Evolutionary conservation across 1,139 yeast genomes (phyloP), one percentile per base, ranked within the genome.

Genomic region (Kazachstania sp.): DNA sequence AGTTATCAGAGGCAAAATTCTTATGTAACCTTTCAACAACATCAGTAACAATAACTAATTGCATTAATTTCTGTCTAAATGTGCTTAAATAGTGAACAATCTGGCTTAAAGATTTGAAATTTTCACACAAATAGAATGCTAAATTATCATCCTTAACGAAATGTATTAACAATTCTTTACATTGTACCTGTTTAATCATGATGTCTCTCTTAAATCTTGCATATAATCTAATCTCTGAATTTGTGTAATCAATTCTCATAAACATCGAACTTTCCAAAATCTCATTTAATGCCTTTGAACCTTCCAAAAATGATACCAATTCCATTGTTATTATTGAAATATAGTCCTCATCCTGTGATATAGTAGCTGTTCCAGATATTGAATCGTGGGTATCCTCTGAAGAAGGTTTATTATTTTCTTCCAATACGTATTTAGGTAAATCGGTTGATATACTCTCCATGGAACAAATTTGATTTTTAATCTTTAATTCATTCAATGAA

Each of bases 401-500:
- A 8, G 15, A 19, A 7, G 2, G 28, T 23, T 23, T 23, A 23
- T 23, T 9, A 36, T 15, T 49, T 12, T 48, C 53, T 19, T 51
- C 46, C 9, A 49, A 39, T 19, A 63, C 51, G 48, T 57, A 60
- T 12, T 51, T 44, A 3, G 65, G 66, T 39, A 63, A 41, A 11
- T 42, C 38, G 2, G 49, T 45, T 3, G 49, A 49, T 5, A 55
- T 43, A 16, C 45, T 38, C 1, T 54, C 58, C 2, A 46, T 37
- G 3, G 57, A 46, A 40, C 64, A 61, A 8, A 61, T 53, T 41
- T 51, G 56, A 46, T 63, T 63, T 13, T 54, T 50, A 28, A 64
- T 63, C 19, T 58, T 56, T 43, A 64, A 51, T 46, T 58, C 62
- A 15, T 71, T 71, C 50, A 83, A 69, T 49, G 84, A 87, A 54